Evolutionary conservation across 202 grass and related monocot species (phyloP), one percentile per base, ranked within the genome.

Genomic region (Carex arenaria): DNA sequence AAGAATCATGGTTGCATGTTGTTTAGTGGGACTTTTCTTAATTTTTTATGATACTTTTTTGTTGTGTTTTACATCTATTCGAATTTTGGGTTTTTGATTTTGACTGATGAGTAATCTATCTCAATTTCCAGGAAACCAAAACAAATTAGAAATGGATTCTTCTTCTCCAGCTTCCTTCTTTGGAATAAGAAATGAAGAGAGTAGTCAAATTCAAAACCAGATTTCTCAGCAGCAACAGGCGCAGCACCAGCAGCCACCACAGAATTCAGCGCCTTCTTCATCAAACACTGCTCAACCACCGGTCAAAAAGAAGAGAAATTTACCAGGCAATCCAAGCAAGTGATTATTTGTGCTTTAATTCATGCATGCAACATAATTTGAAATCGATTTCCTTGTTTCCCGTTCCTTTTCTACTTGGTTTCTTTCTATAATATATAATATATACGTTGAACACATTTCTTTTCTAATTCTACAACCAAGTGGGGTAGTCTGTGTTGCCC

Each of bases 281-380:
- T 90, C 91, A 34, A 88, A 87, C 63, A 77, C 87, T 8, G 54
- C 84, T 67, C 2, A 86, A n/a, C 90, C 94, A 19, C 94, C 94
- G 26, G 87, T 84, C 79, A 98, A 98, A 89, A 98, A 94, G 95
- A 98, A 92, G 82, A 91, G 92, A 56, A 98, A 85, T 79, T 60
- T 93, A 80, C 92, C 92, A 78, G 90, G 95, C 85, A 91, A 94
- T 86, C 84, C 86, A 90, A 65, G 76, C 83, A 89, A 90, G 86
- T 82, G 85, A 52, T 74, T 38, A 70, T 87, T 83, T 64, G 18
- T 49, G 55, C 57, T 86, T 87, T 85, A 51, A 49, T 51, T 55
- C 83, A 54, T 88, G 72, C 88, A 72, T 89, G 87, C 85, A 80
- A 34, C 45, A 19, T 61, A 67, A 79, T 77, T 82, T 64, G 23